phyloP scores from a whole-genome alignment of 1,139 yeast species.

The Debaryomyces psychrophilus region DNA sequence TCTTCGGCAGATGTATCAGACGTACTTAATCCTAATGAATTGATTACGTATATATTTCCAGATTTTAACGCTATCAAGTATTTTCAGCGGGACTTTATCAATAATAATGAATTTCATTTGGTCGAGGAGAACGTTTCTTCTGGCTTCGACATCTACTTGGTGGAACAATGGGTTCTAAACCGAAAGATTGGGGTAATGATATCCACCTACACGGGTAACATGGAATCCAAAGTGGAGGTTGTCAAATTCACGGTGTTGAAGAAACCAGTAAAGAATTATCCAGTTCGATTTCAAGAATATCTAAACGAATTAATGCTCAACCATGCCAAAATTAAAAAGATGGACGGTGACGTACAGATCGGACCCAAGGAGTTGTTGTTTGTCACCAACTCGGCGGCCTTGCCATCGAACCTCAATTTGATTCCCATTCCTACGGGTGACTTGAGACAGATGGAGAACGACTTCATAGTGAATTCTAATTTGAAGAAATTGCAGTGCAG shows the following conservation, averaged over 20 bases:
- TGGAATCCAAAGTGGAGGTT: conserved; percentile 62
- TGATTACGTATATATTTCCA: conserved; percentile 49
- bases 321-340: conserved; percentile 51
- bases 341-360: conserved; percentile 25
- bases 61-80: conserved; percentile 58
- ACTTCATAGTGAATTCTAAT: conserved; percentile 74
- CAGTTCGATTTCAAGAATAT: conserved; percentile 58
- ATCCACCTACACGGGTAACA: conserved; percentile 83
- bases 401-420: conserved; percentile 75
- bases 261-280: conserved; percentile 59
- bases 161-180: conserved; percentile 90
- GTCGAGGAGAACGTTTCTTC: conserved; percentile 48
- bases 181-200: conserved; percentile 69
- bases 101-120: conserved; percentile 39
- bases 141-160: conserved; percentile 87
- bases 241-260: conserved; percentile 62
- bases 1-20: conserved; percentile 2
- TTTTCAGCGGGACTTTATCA: conserved; percentile 44
- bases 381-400: conserved; percentile 77
- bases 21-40: conserved; percentile 21
- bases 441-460: conserved; percentile 51
- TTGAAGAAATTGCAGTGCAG: conserved; percentile 79
- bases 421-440: conserved; percentile 73
- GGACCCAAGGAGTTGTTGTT: conserved; percentile 52
- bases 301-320: conserved; percentile 65